These are phyloP conservation scores for Amesomyces nigricolor DNA, from an alignment of 2,329 filamentous ascomycete species.

Conservation along the genomic window DNA sequence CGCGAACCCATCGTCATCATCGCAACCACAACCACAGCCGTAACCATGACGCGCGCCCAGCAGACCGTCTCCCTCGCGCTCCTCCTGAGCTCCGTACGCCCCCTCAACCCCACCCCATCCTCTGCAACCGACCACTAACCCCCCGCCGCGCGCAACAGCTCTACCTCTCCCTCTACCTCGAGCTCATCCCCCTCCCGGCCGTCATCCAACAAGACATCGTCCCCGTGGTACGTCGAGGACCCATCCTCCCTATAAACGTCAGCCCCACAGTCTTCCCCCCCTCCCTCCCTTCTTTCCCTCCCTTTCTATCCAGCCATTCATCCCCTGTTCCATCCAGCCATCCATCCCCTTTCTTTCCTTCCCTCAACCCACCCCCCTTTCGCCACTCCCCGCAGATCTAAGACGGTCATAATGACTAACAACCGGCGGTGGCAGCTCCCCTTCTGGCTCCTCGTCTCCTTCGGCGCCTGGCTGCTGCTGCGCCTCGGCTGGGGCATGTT, in stretches of 20 bases:
- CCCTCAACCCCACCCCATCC: too few species aligned
- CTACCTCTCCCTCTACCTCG: slow-evolving; percentile 80
- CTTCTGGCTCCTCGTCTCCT: slow-evolving; percentile 85
- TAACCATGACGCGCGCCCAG: slow-evolving; percentile 84
- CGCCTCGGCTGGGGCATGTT: slow-evolving; percentile 88
- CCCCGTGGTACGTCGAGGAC: slow-evolving; percentile 64
- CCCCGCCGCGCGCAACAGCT: slow-evolving; percentile 49
- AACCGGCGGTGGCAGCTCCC: too few species aligned
- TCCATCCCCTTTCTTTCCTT: too few species aligned
- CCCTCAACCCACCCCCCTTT: too few species aligned
- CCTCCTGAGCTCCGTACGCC: slow-evolving; percentile 76
- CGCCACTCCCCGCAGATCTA: too few species aligned
- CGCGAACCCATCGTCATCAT: too few species aligned
- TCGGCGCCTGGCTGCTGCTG: slow-evolving; percentile 87
- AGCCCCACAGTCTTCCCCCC: neutral
- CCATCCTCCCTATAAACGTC: neutral
- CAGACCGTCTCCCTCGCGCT: slow-evolving; percentile 87
- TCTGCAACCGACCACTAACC: neutral
- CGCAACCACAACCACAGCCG: neutral
- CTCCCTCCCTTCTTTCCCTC: neutral
- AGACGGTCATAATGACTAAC: too few species aligned
- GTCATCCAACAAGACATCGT: slow-evolving; percentile 79
- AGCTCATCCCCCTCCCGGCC: slow-evolving; percentile 72
- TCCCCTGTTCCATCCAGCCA: too few species aligned
- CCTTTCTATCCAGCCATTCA: neutral